Evolutionary conservation across 2,329 filamentous ascomycete species (phyloP).

Genomic region (Pyrenochaeta sp.): DNA sequence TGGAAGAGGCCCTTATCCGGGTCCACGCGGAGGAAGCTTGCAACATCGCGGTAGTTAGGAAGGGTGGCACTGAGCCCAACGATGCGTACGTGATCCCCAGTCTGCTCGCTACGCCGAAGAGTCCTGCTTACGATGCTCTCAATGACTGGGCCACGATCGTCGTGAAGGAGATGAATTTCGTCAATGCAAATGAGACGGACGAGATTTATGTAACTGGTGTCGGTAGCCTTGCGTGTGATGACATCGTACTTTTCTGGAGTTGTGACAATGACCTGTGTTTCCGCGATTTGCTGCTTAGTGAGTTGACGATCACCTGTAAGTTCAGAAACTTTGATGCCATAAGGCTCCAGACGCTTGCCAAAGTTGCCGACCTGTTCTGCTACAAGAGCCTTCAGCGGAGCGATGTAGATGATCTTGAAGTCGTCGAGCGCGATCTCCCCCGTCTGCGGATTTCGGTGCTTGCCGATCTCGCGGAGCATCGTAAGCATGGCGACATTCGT

Average conservation of each 20-base stretch:
- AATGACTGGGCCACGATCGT: conserved; percentile 94
- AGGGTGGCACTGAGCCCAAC: conserved; percentile 93
- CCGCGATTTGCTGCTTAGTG: conserved; percentile 97
- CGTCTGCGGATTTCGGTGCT: conserved; percentile 85
- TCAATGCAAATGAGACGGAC: conserved; percentile 96
- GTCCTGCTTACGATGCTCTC: conserved; percentile 97
- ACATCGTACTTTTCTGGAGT: conserved; percentile 99
- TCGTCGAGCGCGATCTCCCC: conserved; percentile 95
- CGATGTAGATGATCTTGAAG: conserved; percentile 99
- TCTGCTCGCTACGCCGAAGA: conserved; percentile 91
- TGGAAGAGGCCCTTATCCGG: conserved; percentile 88
- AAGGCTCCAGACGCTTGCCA: conserved; percentile 86
- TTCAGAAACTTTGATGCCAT: conserved; percentile 92
- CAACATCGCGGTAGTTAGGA: conserved; percentile 96
- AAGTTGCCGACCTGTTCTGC: conserved; percentile 99
- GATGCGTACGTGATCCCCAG: conserved; percentile 89
- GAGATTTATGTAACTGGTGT: conserved; percentile 96
- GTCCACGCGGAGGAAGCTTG: conserved; percentile 92
- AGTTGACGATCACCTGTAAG: conserved; percentile 97
- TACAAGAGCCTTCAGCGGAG: conserved; percentile 92
- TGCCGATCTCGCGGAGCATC: conserved; percentile 95
- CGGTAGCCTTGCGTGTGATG: conserved; percentile 96
- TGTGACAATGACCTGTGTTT: conserved; percentile 97
- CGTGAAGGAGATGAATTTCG: conserved; percentile 96
- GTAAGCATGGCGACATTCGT: conserved; percentile 98